phyloP scores from a whole-genome alignment of 805 yeast species.

The Saccharomycopsis sp. region DNA sequence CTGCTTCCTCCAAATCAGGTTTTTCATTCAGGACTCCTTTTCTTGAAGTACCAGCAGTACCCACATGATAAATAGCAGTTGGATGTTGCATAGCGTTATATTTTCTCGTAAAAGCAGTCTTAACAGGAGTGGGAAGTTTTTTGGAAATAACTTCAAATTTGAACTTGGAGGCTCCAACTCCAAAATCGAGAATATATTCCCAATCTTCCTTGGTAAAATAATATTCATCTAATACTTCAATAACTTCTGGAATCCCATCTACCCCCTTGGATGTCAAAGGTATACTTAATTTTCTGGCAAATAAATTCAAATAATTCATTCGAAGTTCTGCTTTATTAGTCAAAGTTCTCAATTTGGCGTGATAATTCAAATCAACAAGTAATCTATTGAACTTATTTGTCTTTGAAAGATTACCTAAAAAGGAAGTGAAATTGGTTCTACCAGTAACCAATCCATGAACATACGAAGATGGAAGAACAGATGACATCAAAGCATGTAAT shows the following conservation, averaged over 20 bases:
- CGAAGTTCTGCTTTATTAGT: slow-evolving; percentile 69
- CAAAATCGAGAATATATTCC: slow-evolving; percentile 78
- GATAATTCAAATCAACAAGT: slow-evolving; percentile 82
- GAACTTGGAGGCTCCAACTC: slow-evolving; percentile 45
- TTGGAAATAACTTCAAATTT: slow-evolving; percentile 39
- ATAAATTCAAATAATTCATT: slow-evolving; percentile 59
- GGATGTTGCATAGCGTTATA: slow-evolving; percentile 78
- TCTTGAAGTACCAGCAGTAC: slow-evolving; percentile 32
- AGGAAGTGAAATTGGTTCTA: slow-evolving; percentile 69
- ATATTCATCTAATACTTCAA: slow-evolving; percentile 73
- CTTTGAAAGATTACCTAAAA: slow-evolving; percentile 88
- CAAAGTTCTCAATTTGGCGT: slow-evolving; percentile 69
- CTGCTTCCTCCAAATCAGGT: slow-evolving; percentile 65
- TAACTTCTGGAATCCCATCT: slow-evolving; percentile 56
- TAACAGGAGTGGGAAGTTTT: slow-evolving; percentile 64
- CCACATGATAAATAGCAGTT: slow-evolving; percentile 69
- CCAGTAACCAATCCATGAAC: slow-evolving; percentile 64
- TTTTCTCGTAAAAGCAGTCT: slow-evolving; percentile 76
- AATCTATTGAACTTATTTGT: slow-evolving; percentile 65
- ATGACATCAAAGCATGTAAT: slow-evolving; percentile 76
- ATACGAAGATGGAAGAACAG: slow-evolving; percentile 67
- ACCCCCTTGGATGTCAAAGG: slow-evolving; percentile 50
- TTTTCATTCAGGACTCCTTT: slow-evolving; percentile 25
- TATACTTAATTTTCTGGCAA: slow-evolving; percentile 42
- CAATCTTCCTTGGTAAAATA: slow-evolving; percentile 85